A percentile compares a stretch with the other conserved stretches of the same genome.
Conservation (phyloP, 768 basidiomycete genomes). For the Galerina marginata region DNA sequence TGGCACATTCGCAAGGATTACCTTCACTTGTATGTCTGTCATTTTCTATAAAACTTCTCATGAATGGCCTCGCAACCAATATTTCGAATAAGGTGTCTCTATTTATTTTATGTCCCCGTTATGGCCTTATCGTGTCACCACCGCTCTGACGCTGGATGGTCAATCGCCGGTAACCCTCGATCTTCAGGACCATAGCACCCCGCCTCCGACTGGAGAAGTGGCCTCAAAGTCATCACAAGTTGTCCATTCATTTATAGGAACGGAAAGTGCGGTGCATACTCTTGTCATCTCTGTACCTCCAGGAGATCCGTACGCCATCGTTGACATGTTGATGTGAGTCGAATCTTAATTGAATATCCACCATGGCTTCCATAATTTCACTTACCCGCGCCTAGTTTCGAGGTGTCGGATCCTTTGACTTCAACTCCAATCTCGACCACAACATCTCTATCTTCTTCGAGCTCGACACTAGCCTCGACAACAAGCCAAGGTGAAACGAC, state of each 20-base stretch:
- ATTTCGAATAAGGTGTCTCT: not conserved
- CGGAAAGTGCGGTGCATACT: slow-evolving; percentile 21
- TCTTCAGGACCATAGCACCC: slow-evolving; percentile 19
- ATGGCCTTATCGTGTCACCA: slow-evolving; percentile 29
- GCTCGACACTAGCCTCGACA: no score
- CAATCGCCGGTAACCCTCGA: slow-evolving; percentile 6
- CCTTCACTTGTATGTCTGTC: no score
- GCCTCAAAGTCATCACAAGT: slow-evolving; percentile 18
- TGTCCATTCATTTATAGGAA: slow-evolving; percentile 16
- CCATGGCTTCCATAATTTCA: no score
- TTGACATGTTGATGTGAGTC: slow-evolving; percentile 25
- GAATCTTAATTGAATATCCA: no score
- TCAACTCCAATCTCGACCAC: no score
- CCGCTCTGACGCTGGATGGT: slow-evolving; percentile 25
- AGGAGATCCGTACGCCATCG: slow-evolving; percentile 23
- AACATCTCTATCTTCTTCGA: no score
- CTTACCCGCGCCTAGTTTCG: no score
- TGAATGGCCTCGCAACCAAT: no score
- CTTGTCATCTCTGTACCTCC: slow-evolving; percentile 23
- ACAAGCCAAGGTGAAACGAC: no score
- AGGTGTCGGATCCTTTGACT: no score
- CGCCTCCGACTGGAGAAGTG: slow-evolving; percentile 17
- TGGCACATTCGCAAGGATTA: no score
- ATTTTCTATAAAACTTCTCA: no score
- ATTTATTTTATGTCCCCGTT: slow-evolving; percentile 28